A percentile compares a stretch with the other conserved stretches of the same genome.
Evolutionary conservation across 2,329 filamentous ascomycete species (phyloP).

Genomic region (Microdochium bolleyi): DNA sequence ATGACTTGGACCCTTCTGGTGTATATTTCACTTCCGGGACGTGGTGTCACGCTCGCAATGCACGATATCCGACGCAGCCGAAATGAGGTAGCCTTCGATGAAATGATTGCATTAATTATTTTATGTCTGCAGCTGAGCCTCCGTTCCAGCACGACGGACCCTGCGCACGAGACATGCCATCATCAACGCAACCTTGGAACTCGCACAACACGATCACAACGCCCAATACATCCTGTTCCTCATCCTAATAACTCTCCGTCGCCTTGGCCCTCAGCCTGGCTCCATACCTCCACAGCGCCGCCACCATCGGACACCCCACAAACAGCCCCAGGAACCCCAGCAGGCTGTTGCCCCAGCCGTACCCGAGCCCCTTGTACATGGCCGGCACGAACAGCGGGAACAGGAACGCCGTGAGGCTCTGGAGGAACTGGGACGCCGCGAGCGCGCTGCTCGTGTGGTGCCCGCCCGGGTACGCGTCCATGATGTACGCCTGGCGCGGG

Average conservation of each 20-base stretch:
- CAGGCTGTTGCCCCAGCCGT: slow-evolving; percentile 32
- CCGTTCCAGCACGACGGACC: too few species aligned
- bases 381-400: slow-evolving; percentile 41
- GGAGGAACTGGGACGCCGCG: slow-evolving; percentile 35
- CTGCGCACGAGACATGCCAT: too few species aligned
- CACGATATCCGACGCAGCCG: too few species aligned
- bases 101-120: too few species aligned
- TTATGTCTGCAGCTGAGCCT: too few species aligned
- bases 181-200: too few species aligned
- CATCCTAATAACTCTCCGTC: slow-evolving; percentile 8
- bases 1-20: too few species aligned
- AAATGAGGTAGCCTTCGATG: too few species aligned
- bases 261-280: slow-evolving; percentile 18
- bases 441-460: slow-evolving; percentile 37
- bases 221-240: too few species aligned
- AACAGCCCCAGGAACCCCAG: slow-evolving; percentile 33
- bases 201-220: too few species aligned
- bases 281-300: slow-evolving; percentile 36
- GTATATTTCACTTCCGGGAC: too few species aligned
- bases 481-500: slow-evolving; percentile 27
- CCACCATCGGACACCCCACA: slow-evolving; percentile 30
- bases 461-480: slow-evolving; percentile 36
- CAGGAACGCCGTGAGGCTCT: slow-evolving; percentile 35
- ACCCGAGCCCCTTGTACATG: slow-evolving; percentile 27
- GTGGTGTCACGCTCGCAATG: too few species aligned